Conservation (phyloP, 768 basidiomycete species). For the Hysterangium stoloniferum region DNA sequence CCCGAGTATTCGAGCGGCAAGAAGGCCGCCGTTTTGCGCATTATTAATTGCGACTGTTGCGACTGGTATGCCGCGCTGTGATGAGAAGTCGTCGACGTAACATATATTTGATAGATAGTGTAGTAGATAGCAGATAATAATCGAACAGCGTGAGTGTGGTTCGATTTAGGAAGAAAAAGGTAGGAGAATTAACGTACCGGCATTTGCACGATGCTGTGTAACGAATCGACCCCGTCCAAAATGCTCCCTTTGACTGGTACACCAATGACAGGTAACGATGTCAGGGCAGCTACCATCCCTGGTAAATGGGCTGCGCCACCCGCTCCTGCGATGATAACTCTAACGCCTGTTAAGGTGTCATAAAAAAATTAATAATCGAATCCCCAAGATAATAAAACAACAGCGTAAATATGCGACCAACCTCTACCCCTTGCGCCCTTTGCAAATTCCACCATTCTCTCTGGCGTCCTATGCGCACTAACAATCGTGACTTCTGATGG, state of each 20-base stretch:
- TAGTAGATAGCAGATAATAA: too few relatives aligned
- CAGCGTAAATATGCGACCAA: constrained; percentile 19
- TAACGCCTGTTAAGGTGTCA: constrained; percentile 18
- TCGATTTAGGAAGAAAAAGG: too few relatives aligned
- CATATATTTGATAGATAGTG: not conserved
- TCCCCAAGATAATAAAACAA: not conserved
- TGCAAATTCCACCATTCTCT: constrained; percentile 77
- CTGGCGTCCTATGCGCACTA: constrained; percentile 92
- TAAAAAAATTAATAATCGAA: not conserved
- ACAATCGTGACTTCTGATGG: constrained; percentile 95
- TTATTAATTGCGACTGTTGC: constrained; percentile 98
- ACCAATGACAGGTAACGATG: constrained; percentile 84
- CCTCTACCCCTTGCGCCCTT: constrained; percentile 62
- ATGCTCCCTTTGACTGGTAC: constrained; percentile 95
- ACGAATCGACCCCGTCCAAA: constrained; percentile 92
- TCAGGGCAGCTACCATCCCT: constrained; percentile 97
- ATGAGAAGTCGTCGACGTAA: constrained; percentile 6
- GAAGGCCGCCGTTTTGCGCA: constrained; percentile 83
- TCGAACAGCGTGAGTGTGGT: too few relatives aligned
- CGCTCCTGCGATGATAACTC: constrained; percentile 87
- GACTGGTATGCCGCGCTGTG: constrained; percentile 88
- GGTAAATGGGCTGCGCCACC: constrained; percentile 98
- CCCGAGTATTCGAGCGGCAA: constrained; percentile 86
- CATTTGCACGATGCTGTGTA: constrained; percentile 99
- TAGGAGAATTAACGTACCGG: constrained; percentile 52